Evolutionary conservation across 2,329 filamentous ascomycete species (phyloP).

Genomic region (Curvularia spicifera): DNA sequence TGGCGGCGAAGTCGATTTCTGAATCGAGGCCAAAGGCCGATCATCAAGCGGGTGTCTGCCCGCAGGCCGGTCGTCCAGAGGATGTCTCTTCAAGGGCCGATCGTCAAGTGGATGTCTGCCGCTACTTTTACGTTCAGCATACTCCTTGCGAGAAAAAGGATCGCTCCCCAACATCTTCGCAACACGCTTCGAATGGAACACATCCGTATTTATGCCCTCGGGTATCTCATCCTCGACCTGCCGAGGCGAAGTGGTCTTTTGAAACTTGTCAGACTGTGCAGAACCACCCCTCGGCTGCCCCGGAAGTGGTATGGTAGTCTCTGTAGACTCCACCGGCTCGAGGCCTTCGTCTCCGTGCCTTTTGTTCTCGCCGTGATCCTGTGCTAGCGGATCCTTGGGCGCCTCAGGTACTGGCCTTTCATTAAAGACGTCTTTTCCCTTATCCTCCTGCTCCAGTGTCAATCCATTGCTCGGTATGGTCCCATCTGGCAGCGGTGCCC

Average conservation of each 20-base stretch:
- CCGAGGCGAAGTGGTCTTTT: constrained; percentile 49
- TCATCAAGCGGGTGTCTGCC: constrained; percentile 23
- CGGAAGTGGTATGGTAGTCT: constrained; percentile 53
- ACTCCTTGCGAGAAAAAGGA: constrained; percentile 42
- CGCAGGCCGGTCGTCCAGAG: constrained; percentile 19
- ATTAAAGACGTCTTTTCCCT: constrained; percentile 46
- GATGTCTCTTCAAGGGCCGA: constrained; percentile 15
- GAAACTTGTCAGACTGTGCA: constrained; percentile 44
- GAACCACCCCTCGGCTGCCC: constrained; percentile 40
- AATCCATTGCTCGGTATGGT: constrained; percentile 54
- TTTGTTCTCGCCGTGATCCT: constrained; percentile 29
- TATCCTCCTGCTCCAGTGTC: constrained; percentile 35
- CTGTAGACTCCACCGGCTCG: constrained; percentile 47
- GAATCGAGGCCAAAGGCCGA: constrained; percentile 9
- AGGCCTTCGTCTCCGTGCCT: constrained; percentile 37
- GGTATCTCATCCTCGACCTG: constrained; percentile 55
- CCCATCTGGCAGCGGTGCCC: constrained; percentile 57
- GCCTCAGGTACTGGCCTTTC: constrained; percentile 43
- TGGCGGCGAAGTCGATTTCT: constrained; percentile 23
- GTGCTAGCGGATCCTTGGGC: constrained; percentile 45
- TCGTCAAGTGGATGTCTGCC: constrained; percentile 21
- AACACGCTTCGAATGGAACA: constrained; percentile 67
- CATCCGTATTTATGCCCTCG: constrained; percentile 64
- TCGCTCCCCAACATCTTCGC: constrained; percentile 62
- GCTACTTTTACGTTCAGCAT: constrained; percentile 42